Base-by-base conservation (phyloP, 805 yeast genomes). In the Pichia californica region DNA sequence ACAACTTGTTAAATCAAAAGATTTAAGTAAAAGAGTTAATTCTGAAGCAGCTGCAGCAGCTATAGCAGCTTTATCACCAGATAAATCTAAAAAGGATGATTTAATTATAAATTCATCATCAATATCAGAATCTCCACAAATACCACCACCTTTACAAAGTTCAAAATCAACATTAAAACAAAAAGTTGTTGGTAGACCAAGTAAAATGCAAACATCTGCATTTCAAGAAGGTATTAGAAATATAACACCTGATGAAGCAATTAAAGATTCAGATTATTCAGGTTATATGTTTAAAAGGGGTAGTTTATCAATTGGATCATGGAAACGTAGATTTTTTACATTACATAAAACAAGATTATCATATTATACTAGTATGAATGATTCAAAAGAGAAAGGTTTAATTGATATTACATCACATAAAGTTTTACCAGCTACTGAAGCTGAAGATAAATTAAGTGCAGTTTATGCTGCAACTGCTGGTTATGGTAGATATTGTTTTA, bases 221-320 rank as follows among this genome's bases (percentile, higher is more conserved):
- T 84, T 84, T 58, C 79, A 77, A 56, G 99, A 93, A 64, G 99
- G 99, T 7, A 84, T 93, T 34, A 73, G 88, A 52, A 70, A 66
- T 16, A 72, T 86, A 14, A 72, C 83, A 0, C 95, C 96, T 0
- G 79, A 76, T 48, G 84, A 86, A 36, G 83, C 98, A 0, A 76
- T 84, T 38, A 77, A 77, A 52, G 68, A 82, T 7, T 87, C 97
- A 0, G 83, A 74, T 43, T 78, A 71, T 54, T 79, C 87, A 38
- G 99, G 99, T 2, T 93, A 97, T 96, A 87, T 93, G 96, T 79
- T 88, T 41, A 93, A 93, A 63, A 81, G 85, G 51, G 95, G 96
- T 20, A 85, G 83, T 46, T 74, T 82, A 46, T 77, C 94, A 4
- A 77, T 84, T 55, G 87, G 89, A n/a, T 77, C 88, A 15, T 93